Evolutionary conservation across 805 yeast species (phyloP), one percentile per base, ranked within the genome.

Genomic region (Clavispora carvajalis): DNA sequence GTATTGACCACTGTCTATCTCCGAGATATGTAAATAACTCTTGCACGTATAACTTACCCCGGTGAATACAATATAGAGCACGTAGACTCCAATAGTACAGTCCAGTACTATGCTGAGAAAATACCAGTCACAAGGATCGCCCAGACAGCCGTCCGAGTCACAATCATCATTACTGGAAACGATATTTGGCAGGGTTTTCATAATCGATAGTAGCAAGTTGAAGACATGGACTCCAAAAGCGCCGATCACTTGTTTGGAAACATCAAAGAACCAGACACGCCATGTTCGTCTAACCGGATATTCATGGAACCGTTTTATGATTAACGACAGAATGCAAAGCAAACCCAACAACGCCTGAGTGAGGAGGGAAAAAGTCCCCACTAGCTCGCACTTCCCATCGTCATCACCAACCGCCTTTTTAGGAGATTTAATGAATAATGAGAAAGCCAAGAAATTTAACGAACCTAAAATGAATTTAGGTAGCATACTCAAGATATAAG

Each of bases 91-190:
- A 6, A 90, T 73, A 0, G 99, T 91, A 31, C 98, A 90, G 60
- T 91, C 99, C 57, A 91, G 76, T 22, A 91, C 71, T 28, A 91
- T 75, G 54, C 86, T 91, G 40, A 93, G 67, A 56, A 91, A 91
- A 65, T 93, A 91, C 93, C 96, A 93, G 51, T 87, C 91, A 62
- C 98, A 93, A 7, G 96, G 95, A 46, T 81, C 82, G 36, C 53
- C 57, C 7, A 31, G 21, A 25, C 48, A 48, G n/a, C 43, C 45
- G 16, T 36, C 49, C 18, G 41, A 24, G 26, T 41, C 48, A 17
- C 53, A 50, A 15, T 45, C 49, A 39, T 16, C 39, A 22, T 22
- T 39, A n/a, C n/a, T 28, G 10, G 23, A 25, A 6, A 22, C 1
- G 16, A 33, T 18, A 12, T 19, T 30, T 9, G 52, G 49, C 37